phyloP scores from a whole-genome alignment of 2,329 filamentous ascomycete species.

The Stemphylium beticola region DNA sequence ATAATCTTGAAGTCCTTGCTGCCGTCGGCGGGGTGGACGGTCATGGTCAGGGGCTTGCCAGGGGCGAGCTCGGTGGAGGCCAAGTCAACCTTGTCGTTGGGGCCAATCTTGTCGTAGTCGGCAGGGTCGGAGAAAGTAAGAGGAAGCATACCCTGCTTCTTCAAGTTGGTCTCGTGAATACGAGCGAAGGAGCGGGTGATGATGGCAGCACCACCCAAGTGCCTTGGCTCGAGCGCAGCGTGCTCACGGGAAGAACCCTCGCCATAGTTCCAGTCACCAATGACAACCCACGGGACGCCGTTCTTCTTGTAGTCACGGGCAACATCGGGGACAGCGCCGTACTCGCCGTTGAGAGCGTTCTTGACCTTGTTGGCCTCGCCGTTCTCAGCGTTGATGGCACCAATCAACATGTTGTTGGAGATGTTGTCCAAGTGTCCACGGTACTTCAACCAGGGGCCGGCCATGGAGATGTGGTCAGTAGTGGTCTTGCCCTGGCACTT shows the following conservation, averaged over 20 bases:
- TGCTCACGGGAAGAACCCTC: constrained; percentile 98
- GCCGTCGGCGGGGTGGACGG: constrained; percentile 89
- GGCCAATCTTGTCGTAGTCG: constrained; percentile 97
- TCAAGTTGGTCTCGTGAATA: constrained; percentile 99
- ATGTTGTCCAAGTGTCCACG: constrained; percentile 99
- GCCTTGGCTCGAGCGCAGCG: constrained; percentile 94
- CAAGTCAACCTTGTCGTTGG: constrained; percentile 90
- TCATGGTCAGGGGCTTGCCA: constrained; percentile 90
- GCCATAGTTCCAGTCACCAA: constrained; percentile 99
- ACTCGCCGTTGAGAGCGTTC: constrained; percentile 85
- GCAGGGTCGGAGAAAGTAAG: constrained; percentile 92
- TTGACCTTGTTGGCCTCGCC: constrained; percentile 97
- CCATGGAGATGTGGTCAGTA: constrained; percentile 97
- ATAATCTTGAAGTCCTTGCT: constrained; percentile 75
- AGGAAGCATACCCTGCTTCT: constrained; percentile 99
- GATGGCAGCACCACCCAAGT: constrained; percentile 96
- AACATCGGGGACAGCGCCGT: constrained; percentile 86
- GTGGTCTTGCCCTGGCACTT: constrained; percentile 97
- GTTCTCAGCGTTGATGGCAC: constrained; percentile 94
- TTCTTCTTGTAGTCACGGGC: constrained; percentile 99
- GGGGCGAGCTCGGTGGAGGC: constrained; percentile 87
- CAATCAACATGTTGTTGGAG: constrained; percentile 99
- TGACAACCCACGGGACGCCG: constrained; percentile 93
- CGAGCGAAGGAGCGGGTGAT: constrained; percentile 95
- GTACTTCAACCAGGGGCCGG: constrained; percentile 97